Evolutionary conservation across 108 stramenopile species (phyloP).

Genomic region (Pseudonitzschia delicatissima): DNA sequence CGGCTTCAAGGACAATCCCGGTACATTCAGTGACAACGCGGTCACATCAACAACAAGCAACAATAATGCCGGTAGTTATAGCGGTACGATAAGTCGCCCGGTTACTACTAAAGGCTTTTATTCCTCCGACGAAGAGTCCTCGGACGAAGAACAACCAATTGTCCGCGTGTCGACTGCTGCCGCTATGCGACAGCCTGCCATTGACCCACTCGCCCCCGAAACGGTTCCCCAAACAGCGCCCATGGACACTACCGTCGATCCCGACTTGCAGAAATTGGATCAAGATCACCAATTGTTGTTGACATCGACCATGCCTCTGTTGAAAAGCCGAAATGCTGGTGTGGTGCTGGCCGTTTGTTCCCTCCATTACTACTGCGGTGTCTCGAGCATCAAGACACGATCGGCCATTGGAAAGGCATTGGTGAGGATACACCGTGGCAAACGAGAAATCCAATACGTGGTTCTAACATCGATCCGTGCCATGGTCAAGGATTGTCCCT

Average conservation of each 20-base stretch:
- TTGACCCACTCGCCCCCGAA: background rate
- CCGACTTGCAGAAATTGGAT: slow-evolving; percentile 53
- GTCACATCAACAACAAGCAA: background rate
- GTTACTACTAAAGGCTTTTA: slow-evolving; percentile 95
- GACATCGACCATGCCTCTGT: slow-evolving; percentile 80
- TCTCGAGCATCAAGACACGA: slow-evolving; percentile 73
- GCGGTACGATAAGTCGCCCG: slow-evolving; percentile 56
- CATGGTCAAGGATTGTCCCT: slow-evolving; percentile 88
- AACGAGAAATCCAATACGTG: slow-evolving; percentile 96
- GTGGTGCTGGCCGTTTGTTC: slow-evolving; percentile 95
- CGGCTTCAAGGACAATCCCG: slow-evolving; percentile 10
- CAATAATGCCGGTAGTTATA: background rate
- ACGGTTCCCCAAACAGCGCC: background rate
- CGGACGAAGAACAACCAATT: slow-evolving; percentile 76
- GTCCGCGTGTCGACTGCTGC: slow-evolving; percentile 20
- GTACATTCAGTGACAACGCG: too few species aligned
- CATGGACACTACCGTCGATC: background rate
- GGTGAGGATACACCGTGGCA: slow-evolving; percentile 92
- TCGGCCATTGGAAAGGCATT: slow-evolving; percentile 90
- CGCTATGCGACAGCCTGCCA: slow-evolving; percentile 38
- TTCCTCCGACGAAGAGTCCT: slow-evolving; percentile 91
- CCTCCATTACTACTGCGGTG: slow-evolving; percentile 92
- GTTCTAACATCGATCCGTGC: slow-evolving; percentile 89
- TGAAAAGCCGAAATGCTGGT: slow-evolving; percentile 92
- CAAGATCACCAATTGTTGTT: slow-evolving; percentile 91